Percentiles rank a stretch among this genome's conserved stretches.
Evolutionary conservation across 176 grass and related monocot species (phyloP).

Genomic region (Cymbopogon citratus): DNA sequence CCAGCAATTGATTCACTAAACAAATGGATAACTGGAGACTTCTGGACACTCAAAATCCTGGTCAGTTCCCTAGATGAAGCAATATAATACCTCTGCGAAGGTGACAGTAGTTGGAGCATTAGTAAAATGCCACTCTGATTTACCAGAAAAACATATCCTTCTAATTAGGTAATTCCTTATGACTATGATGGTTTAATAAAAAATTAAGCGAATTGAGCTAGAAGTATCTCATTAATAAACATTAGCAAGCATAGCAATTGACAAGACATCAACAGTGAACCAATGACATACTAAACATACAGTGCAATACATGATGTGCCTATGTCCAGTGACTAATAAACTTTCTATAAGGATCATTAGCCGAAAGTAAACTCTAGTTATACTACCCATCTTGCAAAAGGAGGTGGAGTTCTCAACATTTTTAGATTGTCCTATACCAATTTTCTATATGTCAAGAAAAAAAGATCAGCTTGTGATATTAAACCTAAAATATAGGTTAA

Average conservation of each 20-base stretch:
- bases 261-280: background rate
- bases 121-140: conserved; percentile 17
- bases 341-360: background rate
- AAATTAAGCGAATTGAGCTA: background rate
- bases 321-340: background rate
- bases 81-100: conserved; percentile 95
- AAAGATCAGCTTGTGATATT: background rate
- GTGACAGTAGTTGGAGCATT: conserved; percentile 8
- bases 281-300: background rate
- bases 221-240: background rate
- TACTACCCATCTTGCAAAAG: background rate
- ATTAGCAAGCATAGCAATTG: background rate
- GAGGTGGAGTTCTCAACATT: background rate
- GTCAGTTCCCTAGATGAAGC: conserved; percentile 95
- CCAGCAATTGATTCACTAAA: conserved; percentile 98
- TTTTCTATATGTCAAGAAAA: background rate
- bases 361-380: background rate
- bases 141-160: conserved; percentile 12
- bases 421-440: background rate
- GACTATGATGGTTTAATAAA: too few species aligned
- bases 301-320: background rate
- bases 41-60: conserved; percentile 92
- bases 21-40: conserved; percentile 95
- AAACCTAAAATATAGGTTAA: background rate
- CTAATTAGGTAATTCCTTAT: background rate